Conservation (phyloP, 1,139 yeast genomes). For the Taiozyma sp. region DNA sequence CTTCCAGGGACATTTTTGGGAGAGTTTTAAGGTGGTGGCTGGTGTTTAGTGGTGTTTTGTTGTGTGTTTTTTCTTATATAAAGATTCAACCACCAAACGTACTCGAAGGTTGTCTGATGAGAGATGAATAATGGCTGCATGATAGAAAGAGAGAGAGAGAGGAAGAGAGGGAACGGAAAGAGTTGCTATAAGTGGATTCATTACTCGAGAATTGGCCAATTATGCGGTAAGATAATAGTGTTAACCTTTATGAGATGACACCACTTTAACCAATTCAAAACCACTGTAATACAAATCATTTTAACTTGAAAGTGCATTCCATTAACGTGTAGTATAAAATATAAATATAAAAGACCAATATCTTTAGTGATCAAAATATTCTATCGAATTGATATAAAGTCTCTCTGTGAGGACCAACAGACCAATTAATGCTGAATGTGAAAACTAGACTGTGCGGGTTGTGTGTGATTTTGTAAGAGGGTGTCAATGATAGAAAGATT, state of each 20-base stretch:
- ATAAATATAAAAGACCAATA: background rate
- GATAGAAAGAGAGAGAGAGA: too few relatives aligned
- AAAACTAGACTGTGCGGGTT: background rate
- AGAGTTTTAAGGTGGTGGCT: background rate
- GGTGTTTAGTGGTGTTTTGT: background rate
- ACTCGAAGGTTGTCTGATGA: too few relatives aligned
- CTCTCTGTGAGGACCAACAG: background rate
- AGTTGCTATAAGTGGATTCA: too few relatives aligned
- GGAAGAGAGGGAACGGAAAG: too few relatives aligned
- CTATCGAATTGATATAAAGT: background rate
- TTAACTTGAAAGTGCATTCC: background rate
- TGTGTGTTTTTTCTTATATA: background rate
- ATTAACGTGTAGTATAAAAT: background rate
- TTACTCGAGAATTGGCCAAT: too few relatives aligned
- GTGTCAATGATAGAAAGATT: too few relatives aligned
- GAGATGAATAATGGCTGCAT: too few relatives aligned
- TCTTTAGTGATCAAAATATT: background rate
- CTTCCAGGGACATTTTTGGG: constrained; percentile 1
- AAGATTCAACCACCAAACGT: background rate
- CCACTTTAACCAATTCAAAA: background rate
- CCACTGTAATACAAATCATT: background rate
- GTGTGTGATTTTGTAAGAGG: background rate
- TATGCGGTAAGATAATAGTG: too few relatives aligned
- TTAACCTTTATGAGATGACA: background rate
- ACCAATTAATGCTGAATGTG: background rate